These are phyloP conservation scores for Castanea sativa DNA, from an alignment of 306 rosid species.

Conservation along the genomic window DNA sequence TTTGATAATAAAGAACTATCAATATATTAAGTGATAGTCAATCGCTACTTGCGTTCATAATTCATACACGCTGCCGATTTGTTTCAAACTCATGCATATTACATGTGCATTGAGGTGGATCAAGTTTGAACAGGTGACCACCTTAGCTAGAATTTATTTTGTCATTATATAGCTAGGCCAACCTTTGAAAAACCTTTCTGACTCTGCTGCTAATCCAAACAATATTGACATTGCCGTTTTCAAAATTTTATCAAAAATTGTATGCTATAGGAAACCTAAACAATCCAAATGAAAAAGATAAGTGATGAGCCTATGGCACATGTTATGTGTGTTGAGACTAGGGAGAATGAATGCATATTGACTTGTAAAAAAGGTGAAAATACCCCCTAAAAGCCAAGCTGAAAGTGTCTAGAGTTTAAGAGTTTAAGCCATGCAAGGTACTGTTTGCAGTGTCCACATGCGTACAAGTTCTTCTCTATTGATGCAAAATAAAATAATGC, in stretches of 20 bases:
- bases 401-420: constrained; percentile 36
- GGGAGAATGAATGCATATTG: constrained; percentile 33
- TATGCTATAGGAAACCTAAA: constrained; percentile 17
- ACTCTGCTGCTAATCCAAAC: too few relatives aligned
- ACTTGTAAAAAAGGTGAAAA: constrained; percentile 31
- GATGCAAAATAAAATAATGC: constrained; percentile 37
- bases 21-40: too few relatives aligned
- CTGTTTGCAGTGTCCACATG: constrained; percentile 42
- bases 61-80: too few relatives aligned
- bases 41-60: too few relatives aligned
- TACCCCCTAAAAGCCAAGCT: constrained; percentile 25
- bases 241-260: neutral
- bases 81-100: too few relatives aligned
- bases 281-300: constrained; percentile 12
- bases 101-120: too few relatives aligned
- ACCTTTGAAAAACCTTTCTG: too few relatives aligned
- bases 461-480: constrained; percentile 31
- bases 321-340: constrained; percentile 1
- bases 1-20: too few relatives aligned
- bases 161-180: too few relatives aligned
- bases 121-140: too few relatives aligned
- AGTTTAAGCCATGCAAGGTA: constrained; percentile 51
- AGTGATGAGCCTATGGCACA: constrained; percentile 23
- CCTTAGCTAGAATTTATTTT: too few relatives aligned
- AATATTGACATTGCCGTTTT: neutral